These are phyloP conservation scores for Eimeria mitis DNA, from an alignment of 169 alveolate species.

Conservation along the genomic window DNA sequence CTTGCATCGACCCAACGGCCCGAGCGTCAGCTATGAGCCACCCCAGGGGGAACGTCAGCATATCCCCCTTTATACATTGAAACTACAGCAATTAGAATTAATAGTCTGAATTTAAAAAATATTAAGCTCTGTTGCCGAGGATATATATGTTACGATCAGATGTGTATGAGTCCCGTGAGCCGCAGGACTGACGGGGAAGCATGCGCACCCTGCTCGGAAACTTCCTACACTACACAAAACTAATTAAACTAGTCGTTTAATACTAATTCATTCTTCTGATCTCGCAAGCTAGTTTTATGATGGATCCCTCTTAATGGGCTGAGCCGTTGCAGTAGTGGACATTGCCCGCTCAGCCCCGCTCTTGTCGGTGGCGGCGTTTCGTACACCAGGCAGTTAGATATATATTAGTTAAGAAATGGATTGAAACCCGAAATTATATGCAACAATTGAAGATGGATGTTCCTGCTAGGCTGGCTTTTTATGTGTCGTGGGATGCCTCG, in stretches of 20 bases:
- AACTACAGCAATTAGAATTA: neutral
- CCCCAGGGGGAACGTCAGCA: neutral
- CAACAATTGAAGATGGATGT: neutral
- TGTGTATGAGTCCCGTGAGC: conserved; percentile 25
- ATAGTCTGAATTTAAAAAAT: neutral
- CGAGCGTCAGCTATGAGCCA: neutral
- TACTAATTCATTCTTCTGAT: neutral
- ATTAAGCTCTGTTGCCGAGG: neutral
- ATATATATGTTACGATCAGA: neutral
- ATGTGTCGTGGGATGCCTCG: conserved; percentile 57
- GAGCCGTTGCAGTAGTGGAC: neutral
- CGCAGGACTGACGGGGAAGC: neutral
- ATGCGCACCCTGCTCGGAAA: conserved; percentile 20
- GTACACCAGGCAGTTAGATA: neutral
- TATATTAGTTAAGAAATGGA: neutral
- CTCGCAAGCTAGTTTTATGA: neutral
- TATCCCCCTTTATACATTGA: neutral
- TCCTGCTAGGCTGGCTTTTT: conserved; percentile 21
- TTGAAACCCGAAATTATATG: neutral
- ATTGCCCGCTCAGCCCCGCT: neutral
- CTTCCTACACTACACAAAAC: neutral
- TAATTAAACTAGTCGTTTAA: neutral
- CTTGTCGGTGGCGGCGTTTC: neutral
- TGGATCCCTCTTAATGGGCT: neutral
- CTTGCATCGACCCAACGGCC: neutral